phyloP scores from a whole-genome alignment of 2,329 filamentous ascomycete genomes.

The Beauveria rudraprayagi region DNA sequence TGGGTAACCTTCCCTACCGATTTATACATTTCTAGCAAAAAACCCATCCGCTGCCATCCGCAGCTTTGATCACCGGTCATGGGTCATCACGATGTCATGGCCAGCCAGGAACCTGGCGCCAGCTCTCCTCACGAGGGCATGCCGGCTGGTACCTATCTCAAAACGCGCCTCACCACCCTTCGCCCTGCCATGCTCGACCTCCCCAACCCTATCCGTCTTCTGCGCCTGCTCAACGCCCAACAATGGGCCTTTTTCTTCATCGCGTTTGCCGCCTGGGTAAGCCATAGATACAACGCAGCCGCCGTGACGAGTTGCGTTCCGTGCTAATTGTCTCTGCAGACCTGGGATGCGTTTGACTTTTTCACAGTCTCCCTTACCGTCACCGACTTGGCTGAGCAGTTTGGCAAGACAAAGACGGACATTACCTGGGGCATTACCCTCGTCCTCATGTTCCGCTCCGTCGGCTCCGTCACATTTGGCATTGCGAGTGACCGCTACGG shows the following conservation, averaged over 20 bases:
- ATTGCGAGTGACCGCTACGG: slow-evolving; percentile 49
- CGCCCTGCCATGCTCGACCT: slow-evolving; percentile 48
- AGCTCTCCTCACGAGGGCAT: slow-evolving; percentile 41
- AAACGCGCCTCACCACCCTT: slow-evolving; percentile 47
- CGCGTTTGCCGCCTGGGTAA: slow-evolving; percentile 49
- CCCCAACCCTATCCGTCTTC: slow-evolving; percentile 43
- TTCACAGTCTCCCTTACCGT: slow-evolving; percentile 56
- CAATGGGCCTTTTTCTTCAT: slow-evolving; percentile 50
- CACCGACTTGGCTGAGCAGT: slow-evolving; percentile 42
- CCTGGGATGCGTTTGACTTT: slow-evolving; percentile 60
- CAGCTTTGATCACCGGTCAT: not conserved
- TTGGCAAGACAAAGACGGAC: slow-evolving; percentile 45
- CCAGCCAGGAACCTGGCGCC: slow-evolving; percentile 20
- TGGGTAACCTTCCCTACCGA: too few relatives aligned
- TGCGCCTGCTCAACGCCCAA: slow-evolving; percentile 39
- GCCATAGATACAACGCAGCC: slow-evolving; percentile 9
- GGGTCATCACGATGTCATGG: slow-evolving; percentile 11
- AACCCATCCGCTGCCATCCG: not conserved
- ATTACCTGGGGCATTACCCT: slow-evolving; percentile 59
- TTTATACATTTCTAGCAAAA: not conserved
- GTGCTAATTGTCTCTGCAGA: slow-evolving; percentile 25
- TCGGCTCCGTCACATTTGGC: slow-evolving; percentile 47
- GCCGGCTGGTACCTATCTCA: slow-evolving; percentile 37
- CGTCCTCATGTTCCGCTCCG: slow-evolving; percentile 52
- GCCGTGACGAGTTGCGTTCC: too few relatives aligned